A percentile compares a stretch with the other conserved stretches of the same genome.
phyloP scores from a whole-genome alignment of 1,284 basidiomycete genomes.

The Abortiporus biennis region DNA sequence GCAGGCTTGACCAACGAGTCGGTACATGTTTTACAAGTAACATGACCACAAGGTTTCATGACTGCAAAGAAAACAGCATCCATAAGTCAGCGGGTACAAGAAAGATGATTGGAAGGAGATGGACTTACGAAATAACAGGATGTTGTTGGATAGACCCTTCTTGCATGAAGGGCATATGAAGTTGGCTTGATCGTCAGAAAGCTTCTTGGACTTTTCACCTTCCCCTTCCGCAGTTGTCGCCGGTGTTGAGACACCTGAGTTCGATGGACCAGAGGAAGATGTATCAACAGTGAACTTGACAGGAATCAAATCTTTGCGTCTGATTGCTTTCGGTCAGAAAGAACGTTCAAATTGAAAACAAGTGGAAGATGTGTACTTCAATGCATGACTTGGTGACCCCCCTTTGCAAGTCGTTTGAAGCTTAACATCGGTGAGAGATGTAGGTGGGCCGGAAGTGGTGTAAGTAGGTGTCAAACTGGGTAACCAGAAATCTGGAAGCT shows the following conservation, averaged over 20 bases:
- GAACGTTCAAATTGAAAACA: conserved; percentile 1
- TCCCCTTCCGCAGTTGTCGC: conserved; percentile 26
- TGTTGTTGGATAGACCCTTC: conserved; percentile 75
- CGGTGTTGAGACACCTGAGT: conserved; percentile 36
- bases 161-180: conserved; percentile 89
- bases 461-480: conserved; percentile 84
- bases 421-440: conserved; percentile 71
- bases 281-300: conserved; percentile 66
- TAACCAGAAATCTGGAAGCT: conserved; percentile 94
- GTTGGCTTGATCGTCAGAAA: conserved; percentile 39
- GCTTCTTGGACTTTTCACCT: conserved; percentile 30
- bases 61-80: conserved; percentile 45
- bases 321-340: conserved; percentile 25
- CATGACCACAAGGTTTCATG: conserved; percentile 78
- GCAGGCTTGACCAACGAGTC: conserved; percentile 74
- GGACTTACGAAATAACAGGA: conserved; percentile 61
- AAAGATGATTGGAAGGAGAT: not conserved
- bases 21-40: conserved; percentile 81
- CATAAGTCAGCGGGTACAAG: too few species aligned
- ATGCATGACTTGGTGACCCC: conserved; percentile 63
- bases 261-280: conserved; percentile 26
- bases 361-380: conserved; percentile 48
- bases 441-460: conserved; percentile 53
- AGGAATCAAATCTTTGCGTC: conserved; percentile 71
- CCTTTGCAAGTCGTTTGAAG: conserved; percentile 83